Evolutionary conservation across 2,329 filamentous ascomycete species (phyloP), one percentile per base, ranked within the genome.

Genomic region (Beauveria scarabaeidicola): DNA sequence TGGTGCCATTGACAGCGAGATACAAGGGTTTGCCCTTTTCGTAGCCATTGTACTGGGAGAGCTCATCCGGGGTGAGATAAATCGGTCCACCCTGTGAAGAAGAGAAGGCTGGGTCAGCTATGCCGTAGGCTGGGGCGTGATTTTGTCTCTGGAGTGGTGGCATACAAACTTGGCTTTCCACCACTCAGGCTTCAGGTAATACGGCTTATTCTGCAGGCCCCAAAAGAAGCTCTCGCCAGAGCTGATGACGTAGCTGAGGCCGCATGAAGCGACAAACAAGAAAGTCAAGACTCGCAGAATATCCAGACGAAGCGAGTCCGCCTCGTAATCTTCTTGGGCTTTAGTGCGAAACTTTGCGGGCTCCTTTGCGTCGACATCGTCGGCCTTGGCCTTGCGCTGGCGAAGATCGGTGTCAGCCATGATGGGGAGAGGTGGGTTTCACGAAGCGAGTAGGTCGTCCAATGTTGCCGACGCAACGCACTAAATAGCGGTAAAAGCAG

Each of bases 1-100:
- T 89, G 61, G 85, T 89, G 69, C 89, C 87, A 77, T 94, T 93
- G 68, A 99, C 85, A 63, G 91, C 91, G 59, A 99, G 82, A 77
- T 96, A 96, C 71, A 97, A 84, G 7, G 94, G 94, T 61, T 88
- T 85, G 8, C 75, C 72, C 10, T 85, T 77, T 73, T 96, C 86
- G 61, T 77, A 81, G 75, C 94, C 95, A 75, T 96, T 87, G 79
- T 89, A 95, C 54, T 77, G 72, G 50, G 81, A 72, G 52, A 99
- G 86, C 72, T 97, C 80, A 21, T 79, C 77, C 60, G 89, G 87
- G 1, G 91, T 96, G 43, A 97, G 80, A 69, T 81, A 77, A 54
- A 89, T 63, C 15, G 90, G 89, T 1, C 79, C 79, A 61, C 72
- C 69, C 81, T 85, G 65, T 59, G 63, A 47, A 48, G 17, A 32